These are phyloP conservation scores for Rachicladosporium sp. DNA, from an alignment of 2,329 filamentous ascomycete species.

Conservation along the genomic window DNA sequence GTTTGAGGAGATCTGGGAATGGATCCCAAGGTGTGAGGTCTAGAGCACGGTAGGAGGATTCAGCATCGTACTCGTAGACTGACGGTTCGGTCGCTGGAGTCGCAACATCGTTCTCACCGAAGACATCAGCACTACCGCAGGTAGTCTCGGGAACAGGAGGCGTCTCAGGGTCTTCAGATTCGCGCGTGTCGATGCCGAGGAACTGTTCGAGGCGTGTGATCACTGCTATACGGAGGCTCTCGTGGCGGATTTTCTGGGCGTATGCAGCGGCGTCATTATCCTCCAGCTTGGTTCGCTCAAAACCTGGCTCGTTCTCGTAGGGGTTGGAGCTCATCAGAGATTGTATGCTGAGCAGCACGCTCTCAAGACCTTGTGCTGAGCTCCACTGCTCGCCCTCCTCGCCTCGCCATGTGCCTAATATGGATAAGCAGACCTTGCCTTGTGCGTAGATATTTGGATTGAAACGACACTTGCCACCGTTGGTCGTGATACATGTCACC, in stretches of 20 bases:
- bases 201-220: constrained; percentile 75
- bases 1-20: constrained; percentile 82
- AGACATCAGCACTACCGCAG: constrained; percentile 1
- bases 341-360: constrained; percentile 87
- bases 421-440: constrained; percentile 81
- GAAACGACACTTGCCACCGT: constrained; percentile 76
- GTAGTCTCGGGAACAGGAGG: neutral
- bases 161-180: constrained; percentile 5
- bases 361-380: constrained; percentile 87
- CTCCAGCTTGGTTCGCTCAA: constrained; percentile 49
- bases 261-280: constrained; percentile 17
- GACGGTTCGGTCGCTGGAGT: constrained; percentile 12
- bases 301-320: constrained; percentile 84
- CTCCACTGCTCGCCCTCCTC: constrained; percentile 93
- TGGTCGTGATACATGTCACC: constrained; percentile 67
- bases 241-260: constrained; percentile 64
- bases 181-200: constrained; percentile 46
- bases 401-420: constrained; percentile 73
- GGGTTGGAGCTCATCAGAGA: constrained; percentile 89
- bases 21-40: constrained; percentile 55
- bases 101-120: constrained; percentile 5
- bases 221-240: constrained; percentile 74
- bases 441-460: constrained; percentile 92
- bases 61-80: constrained; percentile 30
- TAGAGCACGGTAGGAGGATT: constrained; percentile 17